Evolutionary conservation across 2,329 filamentous ascomycete species (phyloP).

Genomic region (Bipolaris bicolor): DNA sequence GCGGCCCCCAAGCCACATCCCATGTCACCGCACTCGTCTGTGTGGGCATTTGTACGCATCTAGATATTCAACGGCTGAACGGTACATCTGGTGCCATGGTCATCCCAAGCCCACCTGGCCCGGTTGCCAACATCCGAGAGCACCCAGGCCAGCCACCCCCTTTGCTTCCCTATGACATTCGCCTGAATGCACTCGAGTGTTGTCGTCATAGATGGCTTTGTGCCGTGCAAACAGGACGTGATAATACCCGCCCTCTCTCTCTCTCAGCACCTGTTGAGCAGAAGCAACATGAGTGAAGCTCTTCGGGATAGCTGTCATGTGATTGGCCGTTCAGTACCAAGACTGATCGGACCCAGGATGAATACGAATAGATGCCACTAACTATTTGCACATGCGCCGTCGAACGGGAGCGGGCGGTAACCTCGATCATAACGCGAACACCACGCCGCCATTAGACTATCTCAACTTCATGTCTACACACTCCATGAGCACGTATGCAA

Average conservation of each 20-base stretch:
- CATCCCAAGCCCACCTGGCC: background rate
- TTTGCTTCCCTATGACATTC: slow-evolving; percentile 5
- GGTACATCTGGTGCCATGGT: slow-evolving; percentile 1
- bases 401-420: slow-evolving; percentile 41
- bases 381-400: slow-evolving; percentile 33
- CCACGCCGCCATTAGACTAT: slow-evolving; percentile 18
- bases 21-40: slow-evolving; percentile 1
- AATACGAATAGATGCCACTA: slow-evolving; percentile 34
- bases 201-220: slow-evolving; percentile 17
- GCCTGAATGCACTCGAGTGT: slow-evolving; percentile 7
- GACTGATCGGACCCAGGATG: slow-evolving; percentile 41
- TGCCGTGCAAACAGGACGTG: background rate
- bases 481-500: background rate
- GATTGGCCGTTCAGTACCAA: slow-evolving; percentile 15
- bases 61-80: slow-evolving; percentile 3
- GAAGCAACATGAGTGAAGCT: slow-evolving; percentile 4
- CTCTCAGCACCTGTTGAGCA: slow-evolving; percentile 1
- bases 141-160: slow-evolving; percentile 17
- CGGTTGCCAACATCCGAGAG: slow-evolving; percentile 21
- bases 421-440: slow-evolving; percentile 31
- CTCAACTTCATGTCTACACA: background rate
- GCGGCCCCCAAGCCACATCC: background rate
- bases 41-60: background rate
- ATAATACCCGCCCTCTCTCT: background rate
- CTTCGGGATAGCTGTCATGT: background rate